These are phyloP conservation scores for Casuarina glauca DNA, from an alignment of 306 rosid species.

Conservation along the genomic window DNA sequence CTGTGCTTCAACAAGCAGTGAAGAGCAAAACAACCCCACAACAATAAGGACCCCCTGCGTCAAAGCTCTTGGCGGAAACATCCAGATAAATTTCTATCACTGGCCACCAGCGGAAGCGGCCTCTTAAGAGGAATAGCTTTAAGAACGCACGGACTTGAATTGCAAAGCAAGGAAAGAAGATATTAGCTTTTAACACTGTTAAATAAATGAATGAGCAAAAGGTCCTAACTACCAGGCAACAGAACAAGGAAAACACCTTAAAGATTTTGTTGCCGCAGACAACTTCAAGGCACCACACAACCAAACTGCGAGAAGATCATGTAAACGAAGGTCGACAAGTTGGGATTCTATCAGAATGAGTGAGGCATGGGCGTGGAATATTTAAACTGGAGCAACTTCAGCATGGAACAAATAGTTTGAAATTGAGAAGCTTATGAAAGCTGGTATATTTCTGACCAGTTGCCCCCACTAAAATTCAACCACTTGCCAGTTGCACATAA, in stretches of 20 bases:
- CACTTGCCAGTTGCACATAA: slow-evolving; percentile 7
- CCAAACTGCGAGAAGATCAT: not conserved
- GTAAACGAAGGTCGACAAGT: not conserved
- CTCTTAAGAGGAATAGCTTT: too few species aligned
- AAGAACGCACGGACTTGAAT: not conserved
- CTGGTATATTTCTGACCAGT: slow-evolving; percentile 42
- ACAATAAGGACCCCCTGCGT: slow-evolving; percentile 33
- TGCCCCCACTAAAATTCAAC: slow-evolving; percentile 27
- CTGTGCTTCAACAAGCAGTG: slow-evolving; percentile 41
- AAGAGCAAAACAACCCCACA: slow-evolving; percentile 52
- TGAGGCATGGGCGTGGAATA: not conserved
- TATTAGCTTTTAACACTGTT: not conserved
- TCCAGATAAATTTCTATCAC: too few species aligned
- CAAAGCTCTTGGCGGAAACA: slow-evolving; percentile 56
- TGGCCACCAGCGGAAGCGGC: too few species aligned
- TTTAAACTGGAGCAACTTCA: slow-evolving; percentile 5
- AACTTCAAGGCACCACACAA: too few species aligned
- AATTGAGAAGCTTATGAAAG: not conserved
- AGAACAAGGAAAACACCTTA: slow-evolving; percentile 18
- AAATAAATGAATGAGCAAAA: slow-evolving; percentile 12
- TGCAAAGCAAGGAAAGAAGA: not conserved
- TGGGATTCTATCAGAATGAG: not conserved
- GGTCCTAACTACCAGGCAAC: not conserved
- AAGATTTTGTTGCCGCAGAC: too few species aligned
- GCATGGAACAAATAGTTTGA: slow-evolving; percentile 1